Percentiles rank a stretch among this genome's conserved stretches.
Evolutionary conservation across 305 asterid genomes (phyloP).

Genomic region (Solanum hybrid): DNA sequence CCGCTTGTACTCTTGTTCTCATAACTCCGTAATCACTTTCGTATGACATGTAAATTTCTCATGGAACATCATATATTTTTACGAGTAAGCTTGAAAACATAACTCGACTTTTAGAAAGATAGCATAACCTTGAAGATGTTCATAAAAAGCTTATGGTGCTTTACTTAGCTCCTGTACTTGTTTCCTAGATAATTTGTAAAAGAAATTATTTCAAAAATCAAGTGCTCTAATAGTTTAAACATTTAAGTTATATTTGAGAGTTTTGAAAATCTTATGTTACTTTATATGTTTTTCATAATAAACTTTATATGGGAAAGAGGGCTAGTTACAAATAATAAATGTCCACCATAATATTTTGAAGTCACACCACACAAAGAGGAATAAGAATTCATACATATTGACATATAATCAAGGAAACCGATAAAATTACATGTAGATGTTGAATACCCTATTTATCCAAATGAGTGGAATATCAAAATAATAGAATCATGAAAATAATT

Average conservation of each 20-base stretch:
- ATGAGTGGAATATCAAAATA: not conserved
- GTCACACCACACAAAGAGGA: not conserved
- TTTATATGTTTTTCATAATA: too few relatives aligned
- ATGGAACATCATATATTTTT: not conserved
- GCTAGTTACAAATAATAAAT: not conserved
- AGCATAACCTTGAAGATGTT: not conserved
- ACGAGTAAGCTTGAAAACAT: too few relatives aligned
- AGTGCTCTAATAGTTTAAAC: not conserved
- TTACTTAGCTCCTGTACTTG: not conserved
- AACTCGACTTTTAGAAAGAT: too few relatives aligned
- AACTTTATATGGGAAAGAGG: not conserved
- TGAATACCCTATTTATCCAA: not conserved
- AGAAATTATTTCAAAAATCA: not conserved
- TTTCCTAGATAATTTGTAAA: not conserved
- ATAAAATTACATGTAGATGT: not conserved
- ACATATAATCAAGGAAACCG: not conserved
- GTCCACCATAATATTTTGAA: not conserved
- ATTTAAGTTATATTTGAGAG: not conserved
- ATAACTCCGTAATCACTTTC: not conserved
- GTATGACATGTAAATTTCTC: not conserved
- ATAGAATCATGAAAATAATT: not conserved
- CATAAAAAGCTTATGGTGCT: not conserved
- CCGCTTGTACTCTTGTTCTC: too few relatives aligned
- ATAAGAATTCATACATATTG: not conserved
- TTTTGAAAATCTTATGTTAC: not conserved